Evolutionary conservation across 345 rosid genomes (phyloP).

Genomic region (Barbarea vulgaris): DNA sequence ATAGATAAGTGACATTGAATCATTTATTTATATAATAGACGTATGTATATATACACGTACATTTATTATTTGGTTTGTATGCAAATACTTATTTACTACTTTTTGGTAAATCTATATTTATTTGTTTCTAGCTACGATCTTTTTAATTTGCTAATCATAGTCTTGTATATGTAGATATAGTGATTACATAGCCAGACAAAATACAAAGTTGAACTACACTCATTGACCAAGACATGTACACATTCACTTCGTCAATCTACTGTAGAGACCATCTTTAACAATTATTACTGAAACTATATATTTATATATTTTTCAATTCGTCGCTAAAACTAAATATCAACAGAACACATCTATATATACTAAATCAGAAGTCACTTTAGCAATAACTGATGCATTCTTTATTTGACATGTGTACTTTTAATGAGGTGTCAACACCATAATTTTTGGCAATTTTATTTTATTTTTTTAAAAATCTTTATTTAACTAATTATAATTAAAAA

Average conservation of each 20-base stretch:
- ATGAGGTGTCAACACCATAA: too few relatives aligned
- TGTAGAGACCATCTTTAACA: background rate
- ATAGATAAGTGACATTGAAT: conserved; percentile 12
- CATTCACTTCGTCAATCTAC: background rate
- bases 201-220: background rate
- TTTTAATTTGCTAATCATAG: background rate
- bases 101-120: background rate
- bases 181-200: conserved; percentile 4
- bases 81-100: background rate
- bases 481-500: too few relatives aligned
- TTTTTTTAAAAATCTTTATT: too few relatives aligned
- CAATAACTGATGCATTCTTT: too few relatives aligned
- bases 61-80: conserved; percentile 5
- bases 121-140: background rate
- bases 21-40: background rate
- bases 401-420: too few relatives aligned
- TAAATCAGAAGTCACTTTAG: too few relatives aligned
- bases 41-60: background rate
- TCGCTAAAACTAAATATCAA: background rate
- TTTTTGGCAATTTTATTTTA: too few relatives aligned
- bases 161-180: background rate
- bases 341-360: background rate
- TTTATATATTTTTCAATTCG: background rate
- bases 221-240: background rate
- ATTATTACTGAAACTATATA: background rate